Conservation (phyloP, 2,329 filamentous ascomycete species). For the Scleromitrula shiraiana region DNA sequence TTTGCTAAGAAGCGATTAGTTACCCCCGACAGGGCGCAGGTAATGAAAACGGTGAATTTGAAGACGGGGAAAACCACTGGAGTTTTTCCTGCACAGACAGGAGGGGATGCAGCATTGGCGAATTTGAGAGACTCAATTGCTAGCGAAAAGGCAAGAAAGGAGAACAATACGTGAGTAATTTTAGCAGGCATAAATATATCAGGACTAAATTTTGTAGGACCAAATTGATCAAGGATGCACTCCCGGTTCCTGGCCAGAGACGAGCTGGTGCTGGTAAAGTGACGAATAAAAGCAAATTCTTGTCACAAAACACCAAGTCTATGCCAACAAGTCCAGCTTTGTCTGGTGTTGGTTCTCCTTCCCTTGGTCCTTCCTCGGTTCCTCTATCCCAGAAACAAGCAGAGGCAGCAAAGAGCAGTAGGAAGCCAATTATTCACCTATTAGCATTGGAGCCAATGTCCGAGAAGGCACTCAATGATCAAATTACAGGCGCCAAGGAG, state of each 20-base stretch:
- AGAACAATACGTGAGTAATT: slow-evolving; percentile 37
- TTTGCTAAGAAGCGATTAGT: slow-evolving; percentile 5
- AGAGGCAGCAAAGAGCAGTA: slow-evolving; percentile 46
- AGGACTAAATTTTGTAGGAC: slow-evolving; percentile 32
- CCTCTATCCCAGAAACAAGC: slow-evolving; percentile 44
- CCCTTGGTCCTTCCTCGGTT: slow-evolving; percentile 40
- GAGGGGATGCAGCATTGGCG: slow-evolving; percentile 42
- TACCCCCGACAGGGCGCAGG: not conserved
- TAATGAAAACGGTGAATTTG: not conserved
- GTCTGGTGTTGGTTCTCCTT: slow-evolving; percentile 46
- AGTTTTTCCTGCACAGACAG: slow-evolving; percentile 31
- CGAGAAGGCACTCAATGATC: slow-evolving; percentile 43
- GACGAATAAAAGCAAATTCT: slow-evolving; percentile 22
- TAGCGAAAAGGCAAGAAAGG: slow-evolving; percentile 37
- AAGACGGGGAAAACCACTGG: slow-evolving; percentile 2
- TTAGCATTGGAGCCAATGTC: slow-evolving; percentile 47
- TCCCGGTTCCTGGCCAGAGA: slow-evolving; percentile 16
- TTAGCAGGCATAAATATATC: slow-evolving; percentile 11
- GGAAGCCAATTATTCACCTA: slow-evolving; percentile 50
- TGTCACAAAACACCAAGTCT: slow-evolving; percentile 28
- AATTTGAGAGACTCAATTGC: slow-evolving; percentile 40
- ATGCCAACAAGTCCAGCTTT: slow-evolving; percentile 49
- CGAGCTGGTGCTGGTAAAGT: slow-evolving; percentile 19
- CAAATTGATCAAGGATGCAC: slow-evolving; percentile 32
- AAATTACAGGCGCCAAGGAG: slow-evolving; percentile 40